These are phyloP conservation scores for Colletotrichum musicola DNA, from an alignment of 2,329 filamentous ascomycete genomes.

Conservation along the genomic window DNA sequence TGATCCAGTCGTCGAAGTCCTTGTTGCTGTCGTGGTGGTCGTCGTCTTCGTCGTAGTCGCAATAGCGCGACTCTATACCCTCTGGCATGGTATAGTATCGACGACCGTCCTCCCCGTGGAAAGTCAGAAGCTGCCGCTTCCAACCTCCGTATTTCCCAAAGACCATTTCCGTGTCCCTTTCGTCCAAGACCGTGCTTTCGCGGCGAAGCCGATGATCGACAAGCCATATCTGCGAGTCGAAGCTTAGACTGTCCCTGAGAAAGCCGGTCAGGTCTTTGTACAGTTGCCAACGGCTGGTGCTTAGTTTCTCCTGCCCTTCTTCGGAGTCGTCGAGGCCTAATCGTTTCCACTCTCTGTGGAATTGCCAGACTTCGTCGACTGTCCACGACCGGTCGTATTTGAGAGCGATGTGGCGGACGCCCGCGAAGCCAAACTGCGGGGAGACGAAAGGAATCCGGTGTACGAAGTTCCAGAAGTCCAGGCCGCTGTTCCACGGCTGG, in stretches of 20 bases:
- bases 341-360: background rate
- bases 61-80: too few relatives aligned
- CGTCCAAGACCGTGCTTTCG: background rate
- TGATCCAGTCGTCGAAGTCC: too few relatives aligned
- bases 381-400: conserved; percentile 6
- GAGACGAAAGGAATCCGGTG: background rate
- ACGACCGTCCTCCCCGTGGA: too few relatives aligned
- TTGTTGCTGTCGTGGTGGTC: too few relatives aligned
- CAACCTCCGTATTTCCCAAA: background rate
- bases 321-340: too few relatives aligned
- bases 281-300: fast-evolving
- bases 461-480: fast-evolving
- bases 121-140: too few relatives aligned
- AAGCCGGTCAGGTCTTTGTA: background rate
- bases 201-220: background rate
- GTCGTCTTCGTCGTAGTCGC: too few relatives aligned
- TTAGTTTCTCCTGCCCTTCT: background rate
- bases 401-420: background rate
- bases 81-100: too few relatives aligned
- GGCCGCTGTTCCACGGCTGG: fast-evolving
- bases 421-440: background rate
- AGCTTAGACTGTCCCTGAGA: fast-evolving
- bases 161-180: background rate
- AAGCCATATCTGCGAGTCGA: background rate
- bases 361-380: background rate